These are phyloP conservation scores for Clarireedia hainanense DNA, from an alignment of 2,329 filamentous ascomycete genomes.

Conservation along the genomic window DNA sequence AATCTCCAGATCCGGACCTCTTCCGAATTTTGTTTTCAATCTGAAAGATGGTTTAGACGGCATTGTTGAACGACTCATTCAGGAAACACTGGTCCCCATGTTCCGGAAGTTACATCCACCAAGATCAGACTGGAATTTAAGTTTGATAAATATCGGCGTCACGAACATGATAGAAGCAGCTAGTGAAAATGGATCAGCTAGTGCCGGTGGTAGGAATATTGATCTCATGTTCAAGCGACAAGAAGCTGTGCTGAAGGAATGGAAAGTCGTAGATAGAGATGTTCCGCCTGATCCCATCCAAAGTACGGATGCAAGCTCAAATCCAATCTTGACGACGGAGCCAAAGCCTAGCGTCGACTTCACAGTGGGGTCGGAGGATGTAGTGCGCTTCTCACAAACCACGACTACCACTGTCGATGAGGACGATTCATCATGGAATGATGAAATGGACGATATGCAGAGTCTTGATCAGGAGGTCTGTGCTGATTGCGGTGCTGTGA, in stretches of 20 bases:
- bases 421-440: constrained; percentile 21
- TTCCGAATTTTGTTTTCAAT: constrained; percentile 69
- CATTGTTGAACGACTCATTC: constrained; percentile 60
- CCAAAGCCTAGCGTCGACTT: constrained; percentile 14
- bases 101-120: constrained; percentile 68
- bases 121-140: constrained; percentile 62
- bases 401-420: constrained; percentile 11
- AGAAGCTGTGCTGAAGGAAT: constrained; percentile 60
- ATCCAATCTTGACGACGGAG: neutral
- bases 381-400: constrained; percentile 19
- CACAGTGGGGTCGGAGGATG: constrained; percentile 23
- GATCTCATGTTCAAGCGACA: constrained; percentile 74
- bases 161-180: constrained; percentile 68
- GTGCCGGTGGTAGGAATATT: constrained; percentile 63
- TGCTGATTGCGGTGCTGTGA: constrained; percentile 34
- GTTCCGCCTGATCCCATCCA: constrained; percentile 23
- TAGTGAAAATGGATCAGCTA: constrained; percentile 34
- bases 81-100: constrained; percentile 60
- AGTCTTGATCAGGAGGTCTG: constrained; percentile 30
- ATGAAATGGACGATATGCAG: constrained; percentile 20
- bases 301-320: constrained; percentile 21
- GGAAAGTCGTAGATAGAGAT: constrained; percentile 46
- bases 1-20: constrained; percentile 64
- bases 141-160: constrained; percentile 78
- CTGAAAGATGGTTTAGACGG: constrained; percentile 48